Conservation (phyloP, 2,329 filamentous ascomycete species). For the Arthrobotrys sphaeroides region DNA sequence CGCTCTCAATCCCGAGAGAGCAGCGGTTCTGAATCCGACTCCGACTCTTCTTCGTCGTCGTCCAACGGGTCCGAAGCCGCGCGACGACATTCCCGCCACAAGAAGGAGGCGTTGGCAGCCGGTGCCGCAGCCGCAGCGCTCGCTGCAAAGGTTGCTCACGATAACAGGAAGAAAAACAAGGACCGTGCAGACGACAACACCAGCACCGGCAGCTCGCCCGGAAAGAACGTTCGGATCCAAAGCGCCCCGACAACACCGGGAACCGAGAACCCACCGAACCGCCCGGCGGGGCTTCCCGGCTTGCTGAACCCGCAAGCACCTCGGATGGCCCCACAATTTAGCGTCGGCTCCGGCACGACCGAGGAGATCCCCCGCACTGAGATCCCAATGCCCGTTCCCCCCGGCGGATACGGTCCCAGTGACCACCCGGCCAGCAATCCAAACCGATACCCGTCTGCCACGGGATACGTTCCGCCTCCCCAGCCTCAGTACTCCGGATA, state of each 20-base stretch:
- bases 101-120: constrained; percentile 47
- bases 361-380: constrained; percentile 49
- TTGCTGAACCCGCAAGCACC: constrained; percentile 29
- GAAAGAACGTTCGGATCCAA: constrained; percentile 52
- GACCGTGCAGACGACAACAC: constrained; percentile 39
- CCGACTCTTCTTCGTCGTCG: constrained; percentile 5
- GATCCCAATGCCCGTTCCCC: constrained; percentile 52
- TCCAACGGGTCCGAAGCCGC: constrained; percentile 25
- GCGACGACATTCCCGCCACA: constrained; percentile 45
- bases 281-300: constrained; percentile 20
- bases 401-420: constrained; percentile 44
- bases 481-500: constrained; percentile 33
- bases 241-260: constrained; percentile 49
- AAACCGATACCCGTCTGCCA: constrained; percentile 43
- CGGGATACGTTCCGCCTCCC: constrained; percentile 47
- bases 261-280: constrained; percentile 32
- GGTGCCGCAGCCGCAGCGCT: constrained; percentile 50
- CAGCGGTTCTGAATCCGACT: constrained; percentile 24
- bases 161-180: constrained; percentile 48
- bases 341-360: constrained; percentile 39
- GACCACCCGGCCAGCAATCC: constrained; percentile 3
- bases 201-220: constrained; percentile 26
- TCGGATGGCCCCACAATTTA: constrained; percentile 50
- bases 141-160: constrained; percentile 50
- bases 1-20: constrained; percentile 34